Conservation (phyloP, 2,329 filamentous ascomycete genomes). For the Microdochium trichocladiopsis region DNA sequence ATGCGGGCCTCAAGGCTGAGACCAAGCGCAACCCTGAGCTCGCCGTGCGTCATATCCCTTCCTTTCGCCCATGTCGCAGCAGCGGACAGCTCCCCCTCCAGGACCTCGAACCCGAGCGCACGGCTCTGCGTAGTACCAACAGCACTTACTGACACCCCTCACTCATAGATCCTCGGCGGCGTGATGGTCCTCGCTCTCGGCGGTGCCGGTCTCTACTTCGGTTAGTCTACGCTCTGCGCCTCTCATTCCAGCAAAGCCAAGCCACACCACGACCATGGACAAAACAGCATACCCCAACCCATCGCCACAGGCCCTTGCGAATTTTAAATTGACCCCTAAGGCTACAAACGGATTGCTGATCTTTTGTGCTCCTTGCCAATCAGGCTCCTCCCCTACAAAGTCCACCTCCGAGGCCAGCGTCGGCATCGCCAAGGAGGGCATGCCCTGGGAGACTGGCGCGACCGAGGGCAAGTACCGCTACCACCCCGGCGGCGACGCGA, state of each 20-base stretch:
- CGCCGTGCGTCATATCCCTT: conserved; percentile 29
- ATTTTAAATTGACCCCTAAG: no score
- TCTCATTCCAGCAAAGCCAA: conserved; percentile 2
- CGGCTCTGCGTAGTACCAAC: not conserved
- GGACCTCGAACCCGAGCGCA: no score
- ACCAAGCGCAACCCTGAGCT: conserved; percentile 47
- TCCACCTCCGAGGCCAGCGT: conserved; percentile 76
- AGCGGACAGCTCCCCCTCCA: no score
- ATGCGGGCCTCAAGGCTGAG: conserved; percentile 45
- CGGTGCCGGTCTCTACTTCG: conserved; percentile 85
- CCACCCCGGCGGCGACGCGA: conserved; percentile 78
- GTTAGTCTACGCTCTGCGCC: conserved; percentile 34
- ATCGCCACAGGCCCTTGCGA: no score
- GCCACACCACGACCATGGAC: not conserved
- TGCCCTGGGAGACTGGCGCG: conserved; percentile 81
- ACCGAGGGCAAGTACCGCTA: conserved; percentile 66
- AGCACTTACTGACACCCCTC: conserved; percentile 8
- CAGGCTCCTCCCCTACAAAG: conserved; percentile 78
- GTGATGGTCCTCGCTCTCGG: conserved; percentile 87
- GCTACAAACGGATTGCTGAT: no score
- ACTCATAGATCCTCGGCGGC: conserved; percentile 70
- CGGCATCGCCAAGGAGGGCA: conserved; percentile 65
- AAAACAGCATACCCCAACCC: no score
- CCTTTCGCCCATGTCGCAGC: not conserved
- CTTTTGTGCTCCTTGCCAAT: no score